These are phyloP conservation scores for Phyllosticta citriasiana DNA, from an alignment of 2,329 filamentous ascomycete genomes.

Conservation along the genomic window DNA sequence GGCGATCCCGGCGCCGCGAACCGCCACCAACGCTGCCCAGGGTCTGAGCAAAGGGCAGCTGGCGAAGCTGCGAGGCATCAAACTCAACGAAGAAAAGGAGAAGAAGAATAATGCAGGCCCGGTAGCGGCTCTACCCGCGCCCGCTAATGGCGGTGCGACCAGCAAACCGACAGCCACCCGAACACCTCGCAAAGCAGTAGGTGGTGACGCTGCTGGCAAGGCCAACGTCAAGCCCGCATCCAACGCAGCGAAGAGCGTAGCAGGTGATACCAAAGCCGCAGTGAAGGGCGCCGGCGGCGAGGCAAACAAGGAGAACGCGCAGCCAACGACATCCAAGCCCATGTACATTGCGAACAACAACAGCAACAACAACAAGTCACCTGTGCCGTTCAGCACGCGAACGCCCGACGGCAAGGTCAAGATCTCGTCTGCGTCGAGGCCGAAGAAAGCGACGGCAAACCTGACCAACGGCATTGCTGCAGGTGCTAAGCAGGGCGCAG, in stretches of 20 bases:
- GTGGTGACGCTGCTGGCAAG: neutral
- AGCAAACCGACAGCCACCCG: neutral
- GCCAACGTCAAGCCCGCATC: neutral
- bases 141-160: neutral
- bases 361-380: neutral
- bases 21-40: neutral
- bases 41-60: slow-evolving; percentile 4
- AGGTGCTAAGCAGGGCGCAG: neutral
- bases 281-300: neutral
- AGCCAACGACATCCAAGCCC: neutral
- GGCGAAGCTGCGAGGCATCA: slow-evolving; percentile 3
- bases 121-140: neutral
- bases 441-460: neutral
- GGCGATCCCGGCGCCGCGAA: neutral
- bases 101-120: neutral
- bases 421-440: neutral
- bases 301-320: neutral
- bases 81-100: neutral
- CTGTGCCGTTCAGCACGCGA: neutral
- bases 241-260: neutral
- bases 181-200: neutral
- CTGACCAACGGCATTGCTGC: too few relatives aligned
- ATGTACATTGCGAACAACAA: neutral
- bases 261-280: neutral
- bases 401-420: slow-evolving; percentile 4